These are phyloP conservation scores for Kitagawia praeruptora DNA, from an alignment of 129 eudicot genomes.

Conservation along the genomic window DNA sequence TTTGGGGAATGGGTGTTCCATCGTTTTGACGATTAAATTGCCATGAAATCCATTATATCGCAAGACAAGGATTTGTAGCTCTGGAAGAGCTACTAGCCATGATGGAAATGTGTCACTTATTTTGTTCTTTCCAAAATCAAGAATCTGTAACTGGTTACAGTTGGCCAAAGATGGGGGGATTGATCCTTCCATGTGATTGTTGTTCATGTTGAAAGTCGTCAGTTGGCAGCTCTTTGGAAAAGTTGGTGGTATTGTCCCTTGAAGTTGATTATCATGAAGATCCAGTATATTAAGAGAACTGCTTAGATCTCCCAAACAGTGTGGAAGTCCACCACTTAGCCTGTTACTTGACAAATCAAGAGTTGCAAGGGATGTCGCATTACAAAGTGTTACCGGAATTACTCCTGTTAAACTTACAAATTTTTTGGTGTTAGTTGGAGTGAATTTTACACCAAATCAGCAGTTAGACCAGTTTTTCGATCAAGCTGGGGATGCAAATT, in stretches of 20 bases:
- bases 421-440: too few species aligned
- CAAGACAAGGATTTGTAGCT: constrained; percentile 8
- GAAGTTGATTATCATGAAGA: not conserved
- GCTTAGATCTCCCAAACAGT: not conserved
- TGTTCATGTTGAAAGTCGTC: not conserved
- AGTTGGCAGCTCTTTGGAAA: not conserved
- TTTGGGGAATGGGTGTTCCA: not conserved
- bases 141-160: not conserved
- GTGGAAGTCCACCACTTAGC: not conserved
- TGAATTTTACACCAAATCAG: too few species aligned
- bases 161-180: not conserved
- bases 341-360: not conserved
- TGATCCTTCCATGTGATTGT: not conserved
- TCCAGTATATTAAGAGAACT: not conserved
- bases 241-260: not conserved
- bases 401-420: not conserved
- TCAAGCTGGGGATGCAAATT: too few species aligned
- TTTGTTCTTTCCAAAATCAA: constrained; percentile 5
- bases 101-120: constrained; percentile 10
- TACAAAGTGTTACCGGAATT: not conserved
- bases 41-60: constrained; percentile 7
- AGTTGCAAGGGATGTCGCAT: not conserved
- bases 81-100: constrained; percentile 5
- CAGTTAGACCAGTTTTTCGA: too few species aligned
- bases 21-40: not conserved